phyloP scores from a whole-genome alignment of 805 yeast genomes.

The Yamadazyma ubonensis region DNA sequence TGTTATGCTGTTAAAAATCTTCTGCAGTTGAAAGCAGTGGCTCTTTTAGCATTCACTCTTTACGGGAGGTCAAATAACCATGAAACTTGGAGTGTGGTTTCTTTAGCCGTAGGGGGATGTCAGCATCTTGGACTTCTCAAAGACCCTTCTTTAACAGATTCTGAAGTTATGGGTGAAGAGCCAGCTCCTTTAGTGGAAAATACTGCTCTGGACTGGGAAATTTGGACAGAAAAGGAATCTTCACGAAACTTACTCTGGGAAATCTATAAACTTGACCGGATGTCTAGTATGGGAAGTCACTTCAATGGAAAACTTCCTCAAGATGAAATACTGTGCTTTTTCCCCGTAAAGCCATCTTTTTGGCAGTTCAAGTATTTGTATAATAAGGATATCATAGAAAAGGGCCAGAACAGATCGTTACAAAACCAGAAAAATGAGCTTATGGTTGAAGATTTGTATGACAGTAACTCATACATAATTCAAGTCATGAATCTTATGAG shows the following conservation, averaged over 20 bases:
- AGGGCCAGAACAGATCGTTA: constrained; percentile 10
- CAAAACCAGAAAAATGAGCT: background rate
- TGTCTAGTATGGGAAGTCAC: constrained; percentile 16
- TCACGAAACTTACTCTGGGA: constrained; percentile 17
- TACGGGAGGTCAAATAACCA: constrained; percentile 15
- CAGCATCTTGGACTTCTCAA: constrained; percentile 16
- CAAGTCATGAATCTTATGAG: constrained; percentile 17
- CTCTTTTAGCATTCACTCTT: constrained; percentile 16
- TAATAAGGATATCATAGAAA: constrained; percentile 9
- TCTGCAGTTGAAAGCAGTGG: constrained; percentile 14
- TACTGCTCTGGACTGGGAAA: constrained; percentile 12
- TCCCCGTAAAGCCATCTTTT: constrained; percentile 14
- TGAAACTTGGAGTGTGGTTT: constrained; percentile 19
- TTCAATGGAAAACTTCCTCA: constrained; percentile 15
- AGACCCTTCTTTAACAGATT: constrained; percentile 5
- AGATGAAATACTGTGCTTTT: constrained; percentile 11
- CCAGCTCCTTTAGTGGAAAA: constrained; percentile 1
- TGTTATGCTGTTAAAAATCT: constrained; percentile 16
- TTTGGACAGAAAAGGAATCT: constrained; percentile 16
- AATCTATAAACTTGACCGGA: constrained; percentile 17
- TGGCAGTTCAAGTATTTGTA: constrained; percentile 10
- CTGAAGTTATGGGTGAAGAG: constrained; percentile 1
- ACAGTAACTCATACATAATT: constrained; percentile 13
- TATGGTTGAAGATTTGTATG: constrained; percentile 10
- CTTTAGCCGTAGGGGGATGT: constrained; percentile 18